A percentile compares a stretch with the other conserved stretches of the same genome.
These are phyloP conservation scores for Podila minutissima DNA, from an alignment of 192 early-diverging fungal species.

Conservation along the genomic window DNA sequence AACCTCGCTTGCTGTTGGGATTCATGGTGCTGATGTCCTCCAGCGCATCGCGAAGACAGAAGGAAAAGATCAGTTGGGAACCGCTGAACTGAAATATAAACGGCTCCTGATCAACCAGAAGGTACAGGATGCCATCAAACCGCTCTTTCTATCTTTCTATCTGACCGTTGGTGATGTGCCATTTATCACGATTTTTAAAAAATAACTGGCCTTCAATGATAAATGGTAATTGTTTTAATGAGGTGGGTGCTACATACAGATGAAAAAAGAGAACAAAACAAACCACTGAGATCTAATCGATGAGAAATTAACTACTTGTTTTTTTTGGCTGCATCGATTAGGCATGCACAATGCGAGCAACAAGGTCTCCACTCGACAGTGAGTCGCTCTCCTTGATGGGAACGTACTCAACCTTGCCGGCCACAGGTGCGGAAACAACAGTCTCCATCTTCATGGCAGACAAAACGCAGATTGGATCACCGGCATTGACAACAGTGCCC, in stretches of 20 bases:
- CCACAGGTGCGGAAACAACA: constrained; percentile 82
- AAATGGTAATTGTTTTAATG: too few relatives aligned
- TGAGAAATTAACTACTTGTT: neutral
- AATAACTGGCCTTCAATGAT: too few relatives aligned
- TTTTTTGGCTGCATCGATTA: neutral
- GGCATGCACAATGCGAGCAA: constrained; percentile 72
- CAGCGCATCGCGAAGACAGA: neutral
- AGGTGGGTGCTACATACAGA: neutral
- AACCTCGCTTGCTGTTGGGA: neutral
- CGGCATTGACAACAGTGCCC: constrained; percentile 85
- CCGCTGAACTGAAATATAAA: too few relatives aligned
- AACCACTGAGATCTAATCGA: neutral
- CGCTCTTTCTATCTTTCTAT: too few relatives aligned
- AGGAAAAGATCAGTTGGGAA: neutral
- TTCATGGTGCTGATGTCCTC: neutral
- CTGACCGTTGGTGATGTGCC: too few relatives aligned
- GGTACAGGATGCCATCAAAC: too few relatives aligned
- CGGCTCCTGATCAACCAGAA: too few relatives aligned
- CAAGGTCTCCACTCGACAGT: constrained; percentile 84
- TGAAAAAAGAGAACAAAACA: neutral
- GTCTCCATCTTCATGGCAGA: constrained; percentile 99
- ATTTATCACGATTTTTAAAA: too few relatives aligned
- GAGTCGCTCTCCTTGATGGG: constrained; percentile 80
- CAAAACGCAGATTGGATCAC: constrained; percentile 91
- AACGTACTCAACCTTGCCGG: constrained; percentile 80